Evolutionary conservation across 2,329 filamentous ascomycete genomes (phyloP).

Genomic region (Phialophora verrucosa): DNA sequence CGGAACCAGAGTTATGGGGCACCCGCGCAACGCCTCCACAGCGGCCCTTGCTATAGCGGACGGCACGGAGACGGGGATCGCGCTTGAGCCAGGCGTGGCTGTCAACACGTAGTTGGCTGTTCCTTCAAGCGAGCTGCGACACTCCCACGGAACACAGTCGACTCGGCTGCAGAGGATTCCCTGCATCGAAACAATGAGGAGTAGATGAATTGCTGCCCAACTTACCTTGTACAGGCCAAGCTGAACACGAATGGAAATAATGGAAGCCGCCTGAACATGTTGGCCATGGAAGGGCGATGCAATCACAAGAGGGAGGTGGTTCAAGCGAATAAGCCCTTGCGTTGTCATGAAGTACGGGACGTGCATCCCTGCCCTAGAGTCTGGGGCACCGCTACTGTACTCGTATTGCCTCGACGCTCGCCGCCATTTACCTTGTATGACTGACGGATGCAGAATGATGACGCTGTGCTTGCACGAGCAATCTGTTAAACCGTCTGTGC

Average conservation of each 20-base stretch:
- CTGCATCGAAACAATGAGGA: constrained; percentile 2
- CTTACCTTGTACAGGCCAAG: neutral
- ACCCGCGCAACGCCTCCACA: constrained; percentile 14
- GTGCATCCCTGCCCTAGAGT: neutral
- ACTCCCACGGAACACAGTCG: neutral
- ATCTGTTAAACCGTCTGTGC: constrained; percentile 4
- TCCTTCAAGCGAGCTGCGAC: constrained; percentile 1
- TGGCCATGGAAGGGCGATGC: neutral
- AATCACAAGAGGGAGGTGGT: neutral
- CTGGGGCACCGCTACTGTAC: constrained; percentile 4
- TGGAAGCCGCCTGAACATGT: neutral
- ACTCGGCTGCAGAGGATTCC: neutral
- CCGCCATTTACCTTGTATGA: constrained; percentile 23
- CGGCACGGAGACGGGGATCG: constrained; percentile 18
- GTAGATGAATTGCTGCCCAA: constrained; percentile 8
- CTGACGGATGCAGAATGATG: constrained; percentile 8
- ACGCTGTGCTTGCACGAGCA: neutral
- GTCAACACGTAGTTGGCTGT: constrained; percentile 12
- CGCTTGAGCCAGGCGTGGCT: constrained; percentile 19
- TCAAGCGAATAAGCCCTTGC: constrained; percentile 5
- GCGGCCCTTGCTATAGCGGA: constrained; percentile 13
- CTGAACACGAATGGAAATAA: constrained; percentile 7
- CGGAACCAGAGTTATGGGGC: constrained; percentile 13
- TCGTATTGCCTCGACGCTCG: constrained; percentile 21
- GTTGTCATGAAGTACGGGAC: neutral